phyloP scores from a whole-genome alignment of 129 eudicot genomes.

The Lonicera japonica region DNA sequence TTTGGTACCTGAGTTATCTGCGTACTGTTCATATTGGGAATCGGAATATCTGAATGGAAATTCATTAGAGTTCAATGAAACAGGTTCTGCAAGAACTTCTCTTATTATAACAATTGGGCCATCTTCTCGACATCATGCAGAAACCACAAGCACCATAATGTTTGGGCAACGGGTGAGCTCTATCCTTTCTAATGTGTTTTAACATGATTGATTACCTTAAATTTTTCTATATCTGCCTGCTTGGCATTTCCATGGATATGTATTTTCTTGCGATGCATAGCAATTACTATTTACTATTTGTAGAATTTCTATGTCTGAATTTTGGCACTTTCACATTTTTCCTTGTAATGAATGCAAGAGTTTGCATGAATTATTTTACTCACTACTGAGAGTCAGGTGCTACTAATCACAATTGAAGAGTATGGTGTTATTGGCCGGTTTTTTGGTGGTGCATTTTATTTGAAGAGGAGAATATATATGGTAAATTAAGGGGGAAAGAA shows the following conservation, averaged over 20 bases:
- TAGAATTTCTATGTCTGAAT: no score
- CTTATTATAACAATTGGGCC: conserved; percentile 87
- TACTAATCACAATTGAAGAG: not conserved
- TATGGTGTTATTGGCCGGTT: not conserved
- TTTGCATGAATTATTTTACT: not conserved
- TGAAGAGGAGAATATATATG: no score
- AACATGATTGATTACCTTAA: not conserved
- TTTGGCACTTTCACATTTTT: not conserved
- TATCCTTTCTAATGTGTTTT: conserved; percentile 1
- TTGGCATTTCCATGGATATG: no score
- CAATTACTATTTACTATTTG: no score
- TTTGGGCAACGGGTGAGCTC: conserved; percentile 89
- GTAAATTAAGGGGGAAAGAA: not conserved
- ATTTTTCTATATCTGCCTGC: not conserved
- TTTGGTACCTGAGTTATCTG: not conserved
- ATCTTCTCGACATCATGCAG: conserved; percentile 81
- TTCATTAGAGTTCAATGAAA: conserved; percentile 18
- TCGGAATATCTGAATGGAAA: conserved; percentile 4
- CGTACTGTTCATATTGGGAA: conserved; percentile 11
- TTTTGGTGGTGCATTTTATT: not conserved
- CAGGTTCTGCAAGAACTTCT: conserved; percentile 96
- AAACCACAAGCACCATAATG: conserved; percentile 90
- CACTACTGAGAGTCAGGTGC: not conserved
- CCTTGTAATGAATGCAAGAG: not conserved
- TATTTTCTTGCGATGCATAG: no score